Evolutionary conservation across 768 basidiomycete genomes (phyloP), one percentile per base, ranked within the genome.

Genomic region (Amanita pallidorosea): DNA sequence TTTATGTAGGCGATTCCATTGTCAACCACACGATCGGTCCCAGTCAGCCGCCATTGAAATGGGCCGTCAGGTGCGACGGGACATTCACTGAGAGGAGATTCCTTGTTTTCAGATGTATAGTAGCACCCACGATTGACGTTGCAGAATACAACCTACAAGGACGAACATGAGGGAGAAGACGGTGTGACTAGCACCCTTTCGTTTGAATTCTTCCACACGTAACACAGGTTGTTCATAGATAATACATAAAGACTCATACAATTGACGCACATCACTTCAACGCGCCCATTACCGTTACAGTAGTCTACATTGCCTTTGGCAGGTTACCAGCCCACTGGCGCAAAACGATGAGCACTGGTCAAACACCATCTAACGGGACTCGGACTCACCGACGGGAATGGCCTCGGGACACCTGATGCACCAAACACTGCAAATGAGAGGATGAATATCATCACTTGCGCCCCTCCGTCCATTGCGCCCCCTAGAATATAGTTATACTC

Each of bases 401-500:
- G 74, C 47, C 67, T 65, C 44, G 65, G 57, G 9, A 59, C 58
- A 8, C 79, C 80, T 0, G 74, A 73, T 12, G 77, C 80, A 15
- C 82, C 81, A 56, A 78, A 80, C 20, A 82, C 79, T 2, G 80
- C 79, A 60, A 83, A 83, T 0, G 80, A 79, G 4, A 80, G 66
- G 35, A 83, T 67, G 58, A 81, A 80, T 27, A 79, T 70, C 76
- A 81, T 80, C 45, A 80, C 71, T 59, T 83, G 81, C 13, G 78
- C 75, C 7, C 82, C 81, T 23, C 81, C 81, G 57, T 82, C 80
- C 33, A 82, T 65, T 6, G 77, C 83, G 37, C 81, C 85, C 25
- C 80, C 80, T 3, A 85, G 63, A 35, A 83, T 75, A 58, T 81
- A 83, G 59, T 84, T 83, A 61, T 81, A 81, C 57, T 70, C 71